Evolutionary conservation across 2,329 filamentous ascomycete genomes (phyloP).

Genomic region (Aspergillus udagawae): DNA sequence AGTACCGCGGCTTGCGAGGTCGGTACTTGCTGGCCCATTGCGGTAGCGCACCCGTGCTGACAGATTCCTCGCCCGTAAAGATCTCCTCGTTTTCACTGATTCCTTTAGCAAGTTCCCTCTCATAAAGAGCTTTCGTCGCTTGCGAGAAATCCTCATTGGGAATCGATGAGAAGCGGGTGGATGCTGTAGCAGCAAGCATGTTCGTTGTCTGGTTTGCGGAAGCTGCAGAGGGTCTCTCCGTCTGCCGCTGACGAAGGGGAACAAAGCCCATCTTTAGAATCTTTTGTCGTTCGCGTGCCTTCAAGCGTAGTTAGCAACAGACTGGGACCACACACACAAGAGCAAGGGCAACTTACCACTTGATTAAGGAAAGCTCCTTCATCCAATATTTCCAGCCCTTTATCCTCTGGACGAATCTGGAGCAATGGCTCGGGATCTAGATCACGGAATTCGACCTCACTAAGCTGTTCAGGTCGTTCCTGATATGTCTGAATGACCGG

Average conservation of each 20-base stretch:
- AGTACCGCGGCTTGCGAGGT: constrained; percentile 90
- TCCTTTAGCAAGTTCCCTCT: constrained; percentile 86
- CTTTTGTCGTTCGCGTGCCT: constrained; percentile 56
- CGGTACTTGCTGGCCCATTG: constrained; percentile 81
- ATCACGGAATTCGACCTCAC: constrained; percentile 38
- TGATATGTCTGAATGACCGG: constrained; percentile 26
- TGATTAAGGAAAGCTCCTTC: constrained; percentile 57
- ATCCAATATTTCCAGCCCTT: constrained; percentile 54
- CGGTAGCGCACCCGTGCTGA: constrained; percentile 61
- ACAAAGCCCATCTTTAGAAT: constrained; percentile 64
- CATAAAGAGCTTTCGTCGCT: constrained; percentile 82
- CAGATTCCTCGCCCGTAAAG: constrained; percentile 82
- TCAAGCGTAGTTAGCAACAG: constrained; percentile 9
- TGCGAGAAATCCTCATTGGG: constrained; percentile 78
- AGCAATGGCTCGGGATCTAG: constrained; percentile 65
- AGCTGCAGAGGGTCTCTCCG: constrained; percentile 30
- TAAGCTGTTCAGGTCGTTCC: constrained; percentile 2
- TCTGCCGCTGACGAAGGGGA: constrained; percentile 50
- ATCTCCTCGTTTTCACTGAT: constrained; percentile 94
- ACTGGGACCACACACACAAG: background rate
- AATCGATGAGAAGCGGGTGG: constrained; percentile 65
- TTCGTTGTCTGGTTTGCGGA: constrained; percentile 35
- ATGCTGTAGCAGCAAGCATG: constrained; percentile 50
- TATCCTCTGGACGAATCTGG: constrained; percentile 62
- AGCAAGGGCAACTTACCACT: constrained; percentile 41